Evolutionary conservation across 169 alveolate species (phyloP).

Genomic region (Eimeria falciformis): DNA sequence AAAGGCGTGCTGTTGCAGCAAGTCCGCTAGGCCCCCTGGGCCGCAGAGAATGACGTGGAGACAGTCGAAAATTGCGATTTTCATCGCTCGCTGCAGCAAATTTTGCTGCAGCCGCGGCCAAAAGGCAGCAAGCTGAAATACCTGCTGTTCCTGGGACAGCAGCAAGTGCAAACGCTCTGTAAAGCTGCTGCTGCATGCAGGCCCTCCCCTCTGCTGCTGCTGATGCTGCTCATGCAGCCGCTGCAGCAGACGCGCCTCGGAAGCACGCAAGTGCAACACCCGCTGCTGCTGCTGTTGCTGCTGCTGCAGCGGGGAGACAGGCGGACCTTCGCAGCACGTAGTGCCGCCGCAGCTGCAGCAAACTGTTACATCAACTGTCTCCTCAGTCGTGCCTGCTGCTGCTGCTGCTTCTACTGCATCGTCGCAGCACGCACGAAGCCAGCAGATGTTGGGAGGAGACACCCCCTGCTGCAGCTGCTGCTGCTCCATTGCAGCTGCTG

Average conservation of each 20-base stretch:
- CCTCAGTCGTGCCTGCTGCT: slow-evolving; percentile 17
- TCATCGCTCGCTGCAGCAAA: slow-evolving; percentile 35
- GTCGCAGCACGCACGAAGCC: slow-evolving; percentile 59
- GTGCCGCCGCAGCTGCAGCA: slow-evolving; percentile 53
- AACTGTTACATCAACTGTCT: not conserved
- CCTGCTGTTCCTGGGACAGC: slow-evolving; percentile 51
- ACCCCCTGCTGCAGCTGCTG: slow-evolving; percentile 17
- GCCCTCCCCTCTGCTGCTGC: slow-evolving; percentile 3
- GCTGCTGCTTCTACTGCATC: slow-evolving; percentile 6
- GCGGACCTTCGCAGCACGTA: slow-evolving; percentile 16
- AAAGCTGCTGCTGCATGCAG: slow-evolving; percentile 42
- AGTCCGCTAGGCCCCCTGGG: slow-evolving; percentile 44
- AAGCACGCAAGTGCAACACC: slow-evolving; percentile 25
- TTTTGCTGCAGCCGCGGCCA: slow-evolving; percentile 63
- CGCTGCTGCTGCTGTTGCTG: slow-evolving; percentile 51
- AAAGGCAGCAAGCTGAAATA: slow-evolving; percentile 33
- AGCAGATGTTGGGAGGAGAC: not conserved
- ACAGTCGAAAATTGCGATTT: slow-evolving; percentile 10
- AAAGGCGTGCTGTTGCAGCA: slow-evolving; percentile 63
- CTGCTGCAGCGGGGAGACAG: slow-evolving; percentile 13
- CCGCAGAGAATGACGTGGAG: slow-evolving; percentile 37
- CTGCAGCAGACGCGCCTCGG: slow-evolving; percentile 37
- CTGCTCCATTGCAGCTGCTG: slow-evolving; percentile 31
- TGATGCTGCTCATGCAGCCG: slow-evolving; percentile 46
- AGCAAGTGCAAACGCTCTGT: slow-evolving; percentile 50